Evolutionary conservation across 2,329 filamentous ascomycete species (phyloP), one percentile per base, ranked within the genome.

Genomic region (Hypoxylon sp.): DNA sequence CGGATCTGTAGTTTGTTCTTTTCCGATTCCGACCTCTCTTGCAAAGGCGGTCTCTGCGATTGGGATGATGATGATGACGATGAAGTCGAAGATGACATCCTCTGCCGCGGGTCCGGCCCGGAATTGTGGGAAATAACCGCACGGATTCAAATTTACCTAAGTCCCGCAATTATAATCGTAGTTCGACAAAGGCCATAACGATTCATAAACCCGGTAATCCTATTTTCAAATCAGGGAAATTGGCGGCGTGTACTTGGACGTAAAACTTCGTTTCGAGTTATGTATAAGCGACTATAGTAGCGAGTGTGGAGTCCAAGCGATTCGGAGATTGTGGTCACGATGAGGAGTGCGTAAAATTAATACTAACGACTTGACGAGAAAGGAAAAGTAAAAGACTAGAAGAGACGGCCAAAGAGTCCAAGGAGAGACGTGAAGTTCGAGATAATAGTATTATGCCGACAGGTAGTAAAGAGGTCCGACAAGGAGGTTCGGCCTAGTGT

Each of bases 1-100:
- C 84, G 83, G 72, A 86, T 85, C 66, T 80, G 79, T 46, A 80
- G 77, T 42, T 71, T 76, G 72, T 81, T 84, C 73, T 78, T 81
- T 72, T 83, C 80, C 67, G 83, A 82, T 31, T 78, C 78, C 40
- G 80, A 79, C 61, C 80, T 80, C 74, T 83, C 80, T 69, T 81
- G 78, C 61, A 82, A 76, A 42, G 82, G 81, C 71, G 71, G 63
- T 68, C 74, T 76, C 48, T 66, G 73, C 56, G 72, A 70, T 57
- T 66, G 66, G 56, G 70, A 72, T 37, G 75, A 75, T 56, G 75
- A 75, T 56, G 77, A 74, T 44, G 77, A 74, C 33, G 70, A 70
- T 33, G 67, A 66, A n/a, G 53, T 66, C 69, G 76, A 72, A 58
- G 77, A 76, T 73, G 77, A 77, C 77, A 79, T 79, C 67, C 73